Base-by-base conservation (phyloP, 805 yeast genomes). In the Teunomyces pallodes region DNA sequence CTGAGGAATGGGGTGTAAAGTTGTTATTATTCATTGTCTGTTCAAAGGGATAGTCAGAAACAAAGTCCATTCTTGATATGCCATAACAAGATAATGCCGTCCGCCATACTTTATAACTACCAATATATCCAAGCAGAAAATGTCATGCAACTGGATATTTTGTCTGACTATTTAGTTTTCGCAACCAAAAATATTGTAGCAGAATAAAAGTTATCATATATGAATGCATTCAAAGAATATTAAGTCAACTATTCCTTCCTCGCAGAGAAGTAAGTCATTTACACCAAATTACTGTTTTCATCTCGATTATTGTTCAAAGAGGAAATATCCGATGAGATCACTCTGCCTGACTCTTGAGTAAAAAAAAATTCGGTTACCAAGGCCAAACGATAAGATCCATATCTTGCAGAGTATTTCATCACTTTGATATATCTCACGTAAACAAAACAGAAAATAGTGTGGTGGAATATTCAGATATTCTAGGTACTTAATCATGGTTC, bases 181-280 rank as follows among this genome's bases (percentile, higher is more conserved):
- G 41, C 41, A 38, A 38, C 41, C 41, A 32, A 32, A 32, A 32
- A 32, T 32, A 38, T 38, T 38, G 14, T 20, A 26, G 41, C 41
- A 38, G 30, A 38, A 12, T 13, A 38, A 13, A 26, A 38, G 6
- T 14, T 17, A 35, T 9, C 24, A 9, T 13, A 12, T 35, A 16
- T 13, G 24, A 6, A 14, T 13, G 14, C 17, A n/a, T 13, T 1
- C 9, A 7, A 9, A 13, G 35, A 16, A 4, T 13, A 13, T 9
- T 16, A 7, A 32, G 16, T 32, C 9, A 10, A 9, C 35, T 32
- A 32, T 32, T 32, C 16, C 35, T 32, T 32, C 16, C 14, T 12
- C 35, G 10, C 8, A 13, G 24, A 16, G 24, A 20, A 20, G 4
- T 20, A 5, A 20, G 24, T 20, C 6, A 20, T 20, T 20, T 20